A percentile compares a stretch with the other conserved stretches of the same genome.
Evolutionary conservation across 495 filamentous ascomycete species (phyloP).

Genomic region (Talaromyces borbonicus): DNA sequence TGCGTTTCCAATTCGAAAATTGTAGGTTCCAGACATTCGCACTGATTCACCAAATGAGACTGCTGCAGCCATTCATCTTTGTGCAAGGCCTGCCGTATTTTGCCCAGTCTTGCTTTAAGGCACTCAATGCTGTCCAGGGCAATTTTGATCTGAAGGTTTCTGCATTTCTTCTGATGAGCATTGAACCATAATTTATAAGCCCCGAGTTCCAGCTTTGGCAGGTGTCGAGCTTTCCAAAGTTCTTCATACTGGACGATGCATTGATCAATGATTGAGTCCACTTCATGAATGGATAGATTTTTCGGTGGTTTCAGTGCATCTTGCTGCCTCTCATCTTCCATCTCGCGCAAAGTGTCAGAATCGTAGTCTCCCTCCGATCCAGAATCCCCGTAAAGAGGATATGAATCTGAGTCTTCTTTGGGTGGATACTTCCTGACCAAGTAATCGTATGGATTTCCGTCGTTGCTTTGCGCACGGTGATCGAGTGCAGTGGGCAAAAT

Average conservation of each 20-base stretch:
- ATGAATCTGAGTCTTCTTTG: slow-evolving; percentile 33
- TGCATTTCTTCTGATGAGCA: slow-evolving; percentile 24
- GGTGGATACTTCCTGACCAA: slow-evolving; percentile 38
- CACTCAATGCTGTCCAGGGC: slow-evolving; percentile 16
- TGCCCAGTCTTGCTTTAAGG: slow-evolving; percentile 39
- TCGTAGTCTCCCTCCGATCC: slow-evolving; percentile 45
- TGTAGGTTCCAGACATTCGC: slow-evolving; percentile 47
- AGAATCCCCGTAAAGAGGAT: slow-evolving; percentile 60
- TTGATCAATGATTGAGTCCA: slow-evolving; percentile 41
- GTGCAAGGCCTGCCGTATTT: slow-evolving; percentile 39
- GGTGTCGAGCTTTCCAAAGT: slow-evolving; percentile 46
- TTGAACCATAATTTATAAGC: slow-evolving; percentile 55
- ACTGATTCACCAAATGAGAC: slow-evolving; percentile 38
- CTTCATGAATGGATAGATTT: slow-evolving; percentile 34
- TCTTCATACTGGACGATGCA: slow-evolving; percentile 41
- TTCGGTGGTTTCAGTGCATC: not conserved
- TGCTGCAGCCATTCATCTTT: slow-evolving; percentile 38
- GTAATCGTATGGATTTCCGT: slow-evolving; percentile 20
- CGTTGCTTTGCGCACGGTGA: not conserved
- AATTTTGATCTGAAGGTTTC: slow-evolving; percentile 19
- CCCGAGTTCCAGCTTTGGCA: slow-evolving; percentile 40
- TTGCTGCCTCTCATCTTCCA: slow-evolving; percentile 41
- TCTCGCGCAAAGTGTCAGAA: slow-evolving; percentile 51
- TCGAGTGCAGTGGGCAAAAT: not conserved
- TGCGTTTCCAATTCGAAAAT: slow-evolving; percentile 48